Evolutionary conservation across 2,329 filamentous ascomycete genomes (phyloP).

Genomic region (Aspergillus cejpii): DNA sequence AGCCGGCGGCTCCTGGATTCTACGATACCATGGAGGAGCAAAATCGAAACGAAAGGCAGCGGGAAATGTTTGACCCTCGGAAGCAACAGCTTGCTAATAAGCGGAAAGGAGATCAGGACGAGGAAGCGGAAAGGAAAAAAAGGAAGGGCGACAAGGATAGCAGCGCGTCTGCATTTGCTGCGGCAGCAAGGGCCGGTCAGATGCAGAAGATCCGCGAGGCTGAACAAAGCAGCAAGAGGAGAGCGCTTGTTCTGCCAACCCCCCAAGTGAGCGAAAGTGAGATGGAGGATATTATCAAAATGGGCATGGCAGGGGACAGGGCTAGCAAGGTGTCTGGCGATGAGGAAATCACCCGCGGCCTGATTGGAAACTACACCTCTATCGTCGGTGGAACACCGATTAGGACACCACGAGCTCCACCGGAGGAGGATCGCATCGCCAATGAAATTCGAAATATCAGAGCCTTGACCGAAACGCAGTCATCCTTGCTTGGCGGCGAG

Average conservation of each 20-base stretch:
- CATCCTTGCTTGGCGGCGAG: slow-evolving; percentile 84
- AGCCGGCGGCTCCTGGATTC: slow-evolving; percentile 79
- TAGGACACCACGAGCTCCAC: slow-evolving; percentile 80
- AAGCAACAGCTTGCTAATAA: slow-evolving; percentile 89
- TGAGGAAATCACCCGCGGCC: slow-evolving; percentile 77
- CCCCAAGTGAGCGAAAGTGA: slow-evolving; percentile 91
- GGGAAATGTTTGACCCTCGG: slow-evolving; percentile 79
- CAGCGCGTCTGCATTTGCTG: slow-evolving; percentile 70
- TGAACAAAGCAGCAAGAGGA: slow-evolving; percentile 90
- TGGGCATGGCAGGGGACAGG: slow-evolving; percentile 88
- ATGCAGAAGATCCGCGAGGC: slow-evolving; percentile 92
- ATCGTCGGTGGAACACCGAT: slow-evolving; percentile 80
- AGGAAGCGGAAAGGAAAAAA: slow-evolving; percentile 71
- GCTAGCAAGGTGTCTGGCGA: slow-evolving; percentile 68
- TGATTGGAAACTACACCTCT: slow-evolving; percentile 79
- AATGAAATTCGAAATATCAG: slow-evolving; percentile 95
- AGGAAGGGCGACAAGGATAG: slow-evolving; percentile 82
- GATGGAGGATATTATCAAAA: slow-evolving; percentile 96
- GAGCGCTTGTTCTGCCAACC: slow-evolving; percentile 71
- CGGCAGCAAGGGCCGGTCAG: slow-evolving; percentile 86
- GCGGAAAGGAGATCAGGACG: slow-evolving; percentile 84
- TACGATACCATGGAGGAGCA: slow-evolving; percentile 87
- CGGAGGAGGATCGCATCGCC: slow-evolving; percentile 89
- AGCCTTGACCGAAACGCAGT: slow-evolving; percentile 87
- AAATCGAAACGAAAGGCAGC: slow-evolving; percentile 70